These are phyloP conservation scores for Fraxinus sp. DNA, from an alignment of 305 asterid species.

Conservation along the genomic window DNA sequence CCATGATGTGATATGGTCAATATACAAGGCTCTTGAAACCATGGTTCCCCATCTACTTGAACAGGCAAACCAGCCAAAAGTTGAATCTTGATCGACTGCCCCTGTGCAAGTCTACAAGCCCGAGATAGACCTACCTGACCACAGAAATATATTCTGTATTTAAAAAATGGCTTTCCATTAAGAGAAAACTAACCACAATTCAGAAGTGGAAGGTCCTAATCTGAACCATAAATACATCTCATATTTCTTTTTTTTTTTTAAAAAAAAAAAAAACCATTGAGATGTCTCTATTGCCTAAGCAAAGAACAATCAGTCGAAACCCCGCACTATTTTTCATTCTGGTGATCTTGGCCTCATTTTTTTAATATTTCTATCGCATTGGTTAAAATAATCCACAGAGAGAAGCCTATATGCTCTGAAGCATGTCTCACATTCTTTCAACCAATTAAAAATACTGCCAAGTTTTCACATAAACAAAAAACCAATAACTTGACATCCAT, in stretches of 20 bases:
- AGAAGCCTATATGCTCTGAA: not conserved
- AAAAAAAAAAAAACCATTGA: not conserved
- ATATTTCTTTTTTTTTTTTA: not conserved
- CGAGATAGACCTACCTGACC: constrained; percentile 89
- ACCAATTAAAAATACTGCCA: constrained; percentile 8
- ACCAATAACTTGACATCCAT: constrained; percentile 1
- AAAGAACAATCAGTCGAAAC: not conserved
- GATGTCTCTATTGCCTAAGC: not conserved
- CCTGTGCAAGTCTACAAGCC: constrained; percentile 94
- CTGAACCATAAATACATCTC: not conserved
- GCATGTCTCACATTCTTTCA: constrained; percentile 1
- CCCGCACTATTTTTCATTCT: not conserved
- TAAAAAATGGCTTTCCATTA: constrained; percentile 7
- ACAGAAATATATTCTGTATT: constrained; percentile 6
- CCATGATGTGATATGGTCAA: constrained; percentile 83
- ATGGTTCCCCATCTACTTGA: constrained; percentile 96
- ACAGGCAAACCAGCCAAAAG: constrained; percentile 83
- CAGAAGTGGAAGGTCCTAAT: not conserved
- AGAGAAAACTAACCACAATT: not conserved
- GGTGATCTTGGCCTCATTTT: not conserved
- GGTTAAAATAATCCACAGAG: not conserved
- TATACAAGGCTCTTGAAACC: constrained; percentile 89
- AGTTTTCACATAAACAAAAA: not conserved
- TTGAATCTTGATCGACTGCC: constrained; percentile 84
- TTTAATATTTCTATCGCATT: not conserved